A percentile compares a stretch with the other conserved stretches of the same genome.
These are phyloP conservation scores for Rhizopogon roseolus DNA, from an alignment of 768 basidiomycete species.

Conservation along the genomic window DNA sequence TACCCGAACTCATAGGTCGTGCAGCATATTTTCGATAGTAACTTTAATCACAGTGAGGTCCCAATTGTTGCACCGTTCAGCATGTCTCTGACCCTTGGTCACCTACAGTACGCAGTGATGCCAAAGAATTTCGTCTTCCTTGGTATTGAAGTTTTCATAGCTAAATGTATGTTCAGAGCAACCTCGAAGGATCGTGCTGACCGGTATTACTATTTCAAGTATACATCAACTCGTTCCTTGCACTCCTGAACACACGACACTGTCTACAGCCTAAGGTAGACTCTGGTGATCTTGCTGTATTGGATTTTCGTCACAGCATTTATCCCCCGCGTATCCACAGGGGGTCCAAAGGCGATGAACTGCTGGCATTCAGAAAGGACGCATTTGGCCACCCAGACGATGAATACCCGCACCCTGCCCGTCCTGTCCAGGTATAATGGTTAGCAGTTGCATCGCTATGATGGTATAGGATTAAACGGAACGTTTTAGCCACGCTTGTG, in stretches of 20 bases:
- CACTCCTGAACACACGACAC: not conserved
- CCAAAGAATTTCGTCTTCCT: constrained; percentile 1
- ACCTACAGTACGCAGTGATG: constrained; percentile 2
- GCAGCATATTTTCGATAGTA: not conserved
- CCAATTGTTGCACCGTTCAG: not conserved
- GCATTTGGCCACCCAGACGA: too few species aligned
- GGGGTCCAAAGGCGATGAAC: too few species aligned
- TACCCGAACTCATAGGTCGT: not conserved
- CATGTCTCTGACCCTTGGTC: not conserved
- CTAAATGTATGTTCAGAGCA: not conserved
- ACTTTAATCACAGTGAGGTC: not conserved
- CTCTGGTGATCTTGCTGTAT: too few species aligned
- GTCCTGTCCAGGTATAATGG: not conserved
- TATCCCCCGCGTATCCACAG: too few species aligned
- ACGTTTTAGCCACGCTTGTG: not conserved
- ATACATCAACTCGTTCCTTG: not conserved
- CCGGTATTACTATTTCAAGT: not conserved
- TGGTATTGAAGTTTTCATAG: constrained; percentile 1
- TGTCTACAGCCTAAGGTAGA: too few species aligned
- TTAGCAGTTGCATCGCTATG: not conserved
- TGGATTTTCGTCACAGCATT: not conserved
- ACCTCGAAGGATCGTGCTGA: not conserved
- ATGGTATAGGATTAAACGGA: not conserved
- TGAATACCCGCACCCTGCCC: not conserved
- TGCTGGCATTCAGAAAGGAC: too few species aligned